Percentiles rank a stretch among this genome's conserved stretches.
These are phyloP conservation scores for Podospora comata DNA, from an alignment of 495 filamentous ascomycete species.

Conservation along the genomic window DNA sequence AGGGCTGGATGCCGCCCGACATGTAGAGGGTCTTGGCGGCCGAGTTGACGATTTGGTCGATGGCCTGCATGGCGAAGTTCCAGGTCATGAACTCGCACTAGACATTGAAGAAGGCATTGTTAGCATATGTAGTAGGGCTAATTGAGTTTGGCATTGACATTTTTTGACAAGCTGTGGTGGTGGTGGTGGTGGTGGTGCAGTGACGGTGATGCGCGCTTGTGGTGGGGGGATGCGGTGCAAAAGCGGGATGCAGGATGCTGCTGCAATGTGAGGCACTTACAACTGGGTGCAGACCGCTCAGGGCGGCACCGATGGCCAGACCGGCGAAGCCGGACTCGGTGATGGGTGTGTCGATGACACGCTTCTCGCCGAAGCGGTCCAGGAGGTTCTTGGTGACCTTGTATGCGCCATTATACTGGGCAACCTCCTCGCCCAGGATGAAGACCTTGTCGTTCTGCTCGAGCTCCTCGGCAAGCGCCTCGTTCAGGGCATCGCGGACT, in stretches of 20 bases:
- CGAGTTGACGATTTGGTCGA: slow-evolving; percentile 99
- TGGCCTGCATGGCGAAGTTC: slow-evolving; percentile 99
- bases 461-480: slow-evolving; percentile 95
- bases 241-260: not conserved
- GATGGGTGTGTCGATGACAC: slow-evolving; percentile 97
- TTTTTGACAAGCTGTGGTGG: not conserved
- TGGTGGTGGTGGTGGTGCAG: not conserved
- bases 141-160: not conserved
- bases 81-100: slow-evolving; percentile 99
- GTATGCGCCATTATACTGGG: slow-evolving; percentile 99
- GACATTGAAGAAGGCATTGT: not conserved
- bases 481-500: slow-evolving; percentile 94
- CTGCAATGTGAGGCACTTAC: slow-evolving; percentile 52
- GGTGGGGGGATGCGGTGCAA: slow-evolving; percentile 8
- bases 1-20: slow-evolving; percentile 98
- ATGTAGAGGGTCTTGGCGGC: slow-evolving; percentile 99
- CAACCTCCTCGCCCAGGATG: slow-evolving; percentile 94
- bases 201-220: not conserved
- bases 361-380: slow-evolving; percentile 94
- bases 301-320: slow-evolving; percentile 88
- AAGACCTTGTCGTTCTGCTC: slow-evolving; percentile 92
- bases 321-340: slow-evolving; percentile 94
- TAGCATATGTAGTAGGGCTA: not conserved
- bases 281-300: slow-evolving; percentile 90
- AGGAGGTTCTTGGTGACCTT: slow-evolving; percentile 97